These are phyloP conservation scores for Saccharomycopsis fodiens DNA, from an alignment of 805 yeast species.

Conservation along the genomic window DNA sequence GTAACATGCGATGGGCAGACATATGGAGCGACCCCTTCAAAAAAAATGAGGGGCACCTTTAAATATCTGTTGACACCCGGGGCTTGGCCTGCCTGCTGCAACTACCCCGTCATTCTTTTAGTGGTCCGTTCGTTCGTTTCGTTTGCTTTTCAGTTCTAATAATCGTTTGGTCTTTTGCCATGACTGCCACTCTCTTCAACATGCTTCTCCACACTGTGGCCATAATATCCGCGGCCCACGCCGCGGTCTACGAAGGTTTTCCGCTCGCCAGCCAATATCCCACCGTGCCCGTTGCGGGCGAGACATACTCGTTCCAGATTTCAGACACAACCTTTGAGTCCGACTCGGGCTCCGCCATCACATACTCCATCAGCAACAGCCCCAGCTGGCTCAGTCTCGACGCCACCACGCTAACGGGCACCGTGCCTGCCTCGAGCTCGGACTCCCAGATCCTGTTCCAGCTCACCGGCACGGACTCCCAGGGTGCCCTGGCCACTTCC, in stretches of 20 bases:
- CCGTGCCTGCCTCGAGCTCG: slow-evolving; percentile 38
- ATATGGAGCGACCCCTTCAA: neutral
- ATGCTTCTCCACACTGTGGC: slow-evolving; percentile 1
- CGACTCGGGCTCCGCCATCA: slow-evolving; percentile 26
- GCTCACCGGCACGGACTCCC: slow-evolving; percentile 55
- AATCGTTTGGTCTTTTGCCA: no score
- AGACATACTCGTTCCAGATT: slow-evolving; percentile 55
- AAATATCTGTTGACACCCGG: neutral
- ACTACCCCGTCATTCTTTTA: neutral
- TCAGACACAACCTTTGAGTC: slow-evolving; percentile 61
- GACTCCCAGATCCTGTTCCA: slow-evolving; percentile 44
- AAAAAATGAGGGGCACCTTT: neutral
- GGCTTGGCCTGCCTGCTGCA: neutral
- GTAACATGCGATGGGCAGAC: neutral
- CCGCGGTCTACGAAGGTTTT: slow-evolving; percentile 38
- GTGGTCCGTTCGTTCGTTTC: no score
- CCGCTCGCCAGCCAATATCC: slow-evolving; percentile 84
- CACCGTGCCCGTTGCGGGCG: slow-evolving; percentile 70
- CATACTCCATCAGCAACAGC: slow-evolving; percentile 43
- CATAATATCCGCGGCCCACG: neutral
- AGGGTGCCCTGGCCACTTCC: slow-evolving; percentile 38
- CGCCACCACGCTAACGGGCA: slow-evolving; percentile 54
- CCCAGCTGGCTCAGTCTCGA: slow-evolving; percentile 84
- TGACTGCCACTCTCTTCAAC: neutral
- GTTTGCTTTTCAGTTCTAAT: no score